phyloP scores from a whole-genome alignment of 495 filamentous ascomycete species.

The Podospora comata region DNA sequence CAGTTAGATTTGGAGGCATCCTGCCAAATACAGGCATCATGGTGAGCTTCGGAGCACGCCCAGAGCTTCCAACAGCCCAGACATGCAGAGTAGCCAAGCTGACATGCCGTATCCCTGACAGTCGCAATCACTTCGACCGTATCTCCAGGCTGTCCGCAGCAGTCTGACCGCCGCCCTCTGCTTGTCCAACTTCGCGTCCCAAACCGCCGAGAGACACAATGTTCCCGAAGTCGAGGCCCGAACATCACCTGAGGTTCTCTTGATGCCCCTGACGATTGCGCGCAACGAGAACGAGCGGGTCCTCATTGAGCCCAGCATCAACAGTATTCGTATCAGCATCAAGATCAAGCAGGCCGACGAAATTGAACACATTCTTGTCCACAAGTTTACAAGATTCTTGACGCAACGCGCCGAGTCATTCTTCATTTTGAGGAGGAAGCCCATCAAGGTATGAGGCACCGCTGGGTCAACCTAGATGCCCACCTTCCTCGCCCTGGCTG shows the following conservation, averaged over 20 bases:
- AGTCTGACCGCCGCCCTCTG: slow-evolving; percentile 91
- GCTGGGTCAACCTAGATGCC: neutral
- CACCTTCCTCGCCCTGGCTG: neutral
- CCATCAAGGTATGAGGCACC: slow-evolving; percentile 67
- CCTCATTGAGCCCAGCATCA: slow-evolving; percentile 90
- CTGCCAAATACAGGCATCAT: slow-evolving; percentile 17
- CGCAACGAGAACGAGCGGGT: slow-evolving; percentile 95
- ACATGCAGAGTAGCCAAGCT: slow-evolving; percentile 6
- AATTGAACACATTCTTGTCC: slow-evolving; percentile 94
- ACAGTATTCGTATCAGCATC: slow-evolving; percentile 92
- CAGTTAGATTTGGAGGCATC: neutral
- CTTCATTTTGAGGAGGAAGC: slow-evolving; percentile 92
- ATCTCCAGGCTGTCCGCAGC: slow-evolving; percentile 92
- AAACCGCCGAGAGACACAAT: slow-evolving; percentile 93
- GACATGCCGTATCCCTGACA: slow-evolving; percentile 31
- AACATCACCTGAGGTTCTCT: slow-evolving; percentile 88
- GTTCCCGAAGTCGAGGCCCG: slow-evolving; percentile 95
- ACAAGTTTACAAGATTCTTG: slow-evolving; percentile 96
- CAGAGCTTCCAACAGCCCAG: neutral
- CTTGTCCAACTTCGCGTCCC: slow-evolving; percentile 95
- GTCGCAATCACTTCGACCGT: slow-evolving; percentile 98
- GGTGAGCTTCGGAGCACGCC: slow-evolving; percentile 17
- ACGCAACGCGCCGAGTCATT: slow-evolving; percentile 96
- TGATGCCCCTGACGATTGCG: slow-evolving; percentile 82
- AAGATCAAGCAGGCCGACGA: slow-evolving; percentile 99